Conservation (phyloP, 768 basidiomycete species). For the Boletus pseudopeckii region DNA sequence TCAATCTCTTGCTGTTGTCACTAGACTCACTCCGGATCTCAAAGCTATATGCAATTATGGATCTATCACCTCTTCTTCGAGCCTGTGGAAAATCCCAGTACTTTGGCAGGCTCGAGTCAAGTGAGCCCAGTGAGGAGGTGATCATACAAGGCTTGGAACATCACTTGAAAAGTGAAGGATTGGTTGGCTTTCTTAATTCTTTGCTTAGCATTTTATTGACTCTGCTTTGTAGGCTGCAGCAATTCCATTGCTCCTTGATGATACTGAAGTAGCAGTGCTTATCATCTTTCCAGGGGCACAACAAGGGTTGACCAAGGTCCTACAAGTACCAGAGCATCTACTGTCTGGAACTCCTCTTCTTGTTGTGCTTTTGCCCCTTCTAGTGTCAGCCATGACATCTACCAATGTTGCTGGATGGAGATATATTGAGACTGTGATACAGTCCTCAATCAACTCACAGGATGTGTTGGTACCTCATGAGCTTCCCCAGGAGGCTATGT, state of each 20-base stretch:
- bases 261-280: slow-evolving; percentile 47
- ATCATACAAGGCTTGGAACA: slow-evolving; percentile 39
- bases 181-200: slow-evolving; percentile 36
- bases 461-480: background rate
- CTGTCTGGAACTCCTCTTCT: slow-evolving; percentile 15
- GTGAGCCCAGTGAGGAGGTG: slow-evolving; percentile 37
- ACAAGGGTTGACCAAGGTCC: slow-evolving; percentile 32
- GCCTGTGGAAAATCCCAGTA: slow-evolving; percentile 53
- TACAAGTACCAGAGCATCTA: slow-evolving; percentile 40
- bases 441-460: slow-evolving; percentile 1
- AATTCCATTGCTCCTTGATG: slow-evolving; percentile 46
- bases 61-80: slow-evolving; percentile 45
- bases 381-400: slow-evolving; percentile 14
- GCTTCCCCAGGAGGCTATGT: slow-evolving; percentile 8
- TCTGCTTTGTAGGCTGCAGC: slow-evolving; percentile 42
- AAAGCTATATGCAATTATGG: slow-evolving; percentile 47
- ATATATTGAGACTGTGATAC: slow-evolving; percentile 5
- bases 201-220: slow-evolving; percentile 2
- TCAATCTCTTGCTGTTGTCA: slow-evolving; percentile 45
- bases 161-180: slow-evolving; percentile 45
- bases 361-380: slow-evolving; percentile 27
- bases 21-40: slow-evolving; percentile 42
- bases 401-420: slow-evolving; percentile 16
- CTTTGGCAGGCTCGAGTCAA: slow-evolving; percentile 47
- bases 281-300: slow-evolving; percentile 50